phyloP scores from a whole-genome alignment of 2,329 filamentous ascomycete genomes.

The Aspergillus hortae region DNA sequence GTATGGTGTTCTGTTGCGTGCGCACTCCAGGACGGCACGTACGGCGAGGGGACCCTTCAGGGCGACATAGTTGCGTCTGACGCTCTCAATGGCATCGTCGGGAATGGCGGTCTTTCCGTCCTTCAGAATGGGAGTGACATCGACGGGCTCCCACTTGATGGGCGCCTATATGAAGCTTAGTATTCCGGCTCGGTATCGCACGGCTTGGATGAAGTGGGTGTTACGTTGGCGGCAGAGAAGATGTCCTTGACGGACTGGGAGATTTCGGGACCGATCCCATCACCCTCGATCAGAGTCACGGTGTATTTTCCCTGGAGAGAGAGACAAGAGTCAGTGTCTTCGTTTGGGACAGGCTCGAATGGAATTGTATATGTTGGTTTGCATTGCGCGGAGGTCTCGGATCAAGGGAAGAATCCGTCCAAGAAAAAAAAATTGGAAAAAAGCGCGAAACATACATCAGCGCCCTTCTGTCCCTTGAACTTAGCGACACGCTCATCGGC shows the following conservation, averaged over 20 bases:
- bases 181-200: conserved; percentile 7
- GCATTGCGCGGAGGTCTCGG: conserved; percentile 20
- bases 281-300: conserved; percentile 96
- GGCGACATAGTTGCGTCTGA: conserved; percentile 92
- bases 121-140: conserved; percentile 89
- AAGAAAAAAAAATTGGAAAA: conserved; percentile 23
- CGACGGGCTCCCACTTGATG: conserved; percentile 94
- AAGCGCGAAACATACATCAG: conserved; percentile 63
- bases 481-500: conserved; percentile 74
- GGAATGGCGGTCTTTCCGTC: conserved; percentile 96
- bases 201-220: conserved; percentile 1
- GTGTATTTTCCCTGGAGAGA: conserved; percentile 78
- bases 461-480: conserved; percentile 86
- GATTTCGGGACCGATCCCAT: conserved; percentile 98
- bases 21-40: conserved; percentile 40
- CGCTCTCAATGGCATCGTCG: conserved; percentile 86
- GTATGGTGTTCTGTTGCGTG: neutral
- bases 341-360: neutral
- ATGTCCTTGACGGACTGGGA: conserved; percentile 98
- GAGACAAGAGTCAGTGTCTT: conserved; percentile 8
- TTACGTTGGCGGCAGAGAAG: conserved; percentile 88
- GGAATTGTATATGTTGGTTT: conserved; percentile 1
- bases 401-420: conserved; percentile 18
- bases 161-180: conserved; percentile 61
- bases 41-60: conserved; percentile 96